Evolutionary conservation across 2,329 filamentous ascomycete genomes (phyloP).

Genomic region (Cladobotryum protrusum): DNA sequence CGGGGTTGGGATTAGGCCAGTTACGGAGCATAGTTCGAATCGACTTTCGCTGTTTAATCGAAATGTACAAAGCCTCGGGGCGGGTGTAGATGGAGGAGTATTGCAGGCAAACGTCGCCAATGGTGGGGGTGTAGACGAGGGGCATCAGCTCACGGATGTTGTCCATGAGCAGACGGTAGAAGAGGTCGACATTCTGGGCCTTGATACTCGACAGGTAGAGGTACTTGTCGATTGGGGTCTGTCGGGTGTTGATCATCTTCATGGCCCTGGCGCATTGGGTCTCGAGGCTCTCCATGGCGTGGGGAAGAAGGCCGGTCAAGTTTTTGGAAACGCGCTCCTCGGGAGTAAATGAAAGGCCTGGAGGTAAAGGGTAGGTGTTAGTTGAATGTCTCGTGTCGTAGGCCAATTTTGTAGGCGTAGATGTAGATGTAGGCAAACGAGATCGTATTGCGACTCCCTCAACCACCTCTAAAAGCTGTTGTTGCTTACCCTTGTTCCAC

Average conservation of each 20-base stretch:
- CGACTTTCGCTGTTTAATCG: constrained; percentile 87
- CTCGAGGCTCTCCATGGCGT: constrained; percentile 54
- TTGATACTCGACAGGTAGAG: constrained; percentile 73
- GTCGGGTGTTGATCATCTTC: constrained; percentile 64
- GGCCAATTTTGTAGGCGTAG: not conserved
- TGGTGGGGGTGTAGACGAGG: constrained; percentile 80
- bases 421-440: not conserved
- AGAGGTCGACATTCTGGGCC: constrained; percentile 70
- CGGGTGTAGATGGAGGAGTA: constrained; percentile 95
- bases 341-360: constrained; percentile 58
- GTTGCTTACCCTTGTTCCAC: constrained; percentile 56
- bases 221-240: constrained; percentile 73
- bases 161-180: constrained; percentile 75
- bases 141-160: constrained; percentile 74
- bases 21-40: constrained; percentile 84
- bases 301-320: constrained; percentile 59
- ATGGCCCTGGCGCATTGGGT: constrained; percentile 62
- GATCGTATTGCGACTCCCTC: not conserved
- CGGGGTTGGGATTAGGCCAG: constrained; percentile 83
- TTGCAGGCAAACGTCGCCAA: constrained; percentile 92
- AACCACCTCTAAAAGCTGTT: constrained; percentile 15
- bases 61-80: constrained; percentile 93
- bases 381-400: not conserved
- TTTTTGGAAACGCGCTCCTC: constrained; percentile 59
- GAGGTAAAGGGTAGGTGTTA: not conserved